Base-by-base conservation (phyloP, 495 filamentous ascomycete genomes). In the Xylaria venustula region DNA sequence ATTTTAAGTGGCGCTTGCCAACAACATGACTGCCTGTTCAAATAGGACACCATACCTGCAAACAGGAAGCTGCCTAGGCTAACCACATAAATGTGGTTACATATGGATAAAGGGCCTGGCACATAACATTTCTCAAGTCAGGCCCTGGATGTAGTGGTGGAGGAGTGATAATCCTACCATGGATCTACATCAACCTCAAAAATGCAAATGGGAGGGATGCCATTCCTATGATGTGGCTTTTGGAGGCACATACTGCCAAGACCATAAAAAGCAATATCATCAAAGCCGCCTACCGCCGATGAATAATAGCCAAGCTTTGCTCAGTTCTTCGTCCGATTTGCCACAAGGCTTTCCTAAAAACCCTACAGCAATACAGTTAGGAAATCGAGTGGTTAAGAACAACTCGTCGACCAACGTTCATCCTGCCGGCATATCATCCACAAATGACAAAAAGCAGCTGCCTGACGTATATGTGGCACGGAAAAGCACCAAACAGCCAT, bases 391-490 rank as follows among this genome's bases (percentile, higher is more conserved):
- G 3, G 6, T 5, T 28, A 15, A 28, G 11, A 49, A n/a, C 11
- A 7, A 17, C 5, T 45, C 17, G 5, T 7, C 22, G 3, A 40
- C 5, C 34, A 20, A 20, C 49, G 25, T 32, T 9, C n/a, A 15
- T 19, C 19, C 19, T 12, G 42, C 57, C 36, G 37, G 57, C 7
- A 3, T 30, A 9, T 8, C 34, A 32, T 36, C 52, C 23, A 12
- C 53, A 7, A 60, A 42, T 22, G 61, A 64, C 17, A 69, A 65
- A 40, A 69, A 65, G 26, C 64, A 64, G 14, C 64, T 71, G 51
- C 30, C 66, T 36, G 60, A 48, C 32, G 65, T 62, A 32, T 54
- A 62, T 25, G 55, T 61, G 2, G 69, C 69, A 9, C 65, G 69
- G 36, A 71, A 71, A 48, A 48, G 49, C 32, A 32, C 15, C 42